phyloP scores from a whole-genome alignment of 345 rosid species.

The Gossypium australe region DNA sequence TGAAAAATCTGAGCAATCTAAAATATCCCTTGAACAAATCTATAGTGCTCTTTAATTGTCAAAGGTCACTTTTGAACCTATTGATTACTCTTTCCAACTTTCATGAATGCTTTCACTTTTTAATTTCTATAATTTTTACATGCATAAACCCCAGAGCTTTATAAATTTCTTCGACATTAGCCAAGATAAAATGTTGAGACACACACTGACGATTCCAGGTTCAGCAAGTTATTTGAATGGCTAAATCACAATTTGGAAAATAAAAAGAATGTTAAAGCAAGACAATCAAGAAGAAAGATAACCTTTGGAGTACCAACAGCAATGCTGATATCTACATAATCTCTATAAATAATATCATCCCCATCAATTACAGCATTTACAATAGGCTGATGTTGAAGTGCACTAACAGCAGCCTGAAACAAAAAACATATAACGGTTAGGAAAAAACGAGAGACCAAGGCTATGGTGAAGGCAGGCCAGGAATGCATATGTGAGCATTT shows the following conservation, averaged over 20 bases:
- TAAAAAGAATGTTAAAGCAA: not conserved
- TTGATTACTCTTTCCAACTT: not conserved
- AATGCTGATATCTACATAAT: constrained; percentile 86
- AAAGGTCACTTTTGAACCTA: not conserved
- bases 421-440: not conserved
- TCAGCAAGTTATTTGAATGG: not conserved
- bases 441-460: not conserved
- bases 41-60: not conserved
- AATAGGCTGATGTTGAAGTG: constrained; percentile 89
- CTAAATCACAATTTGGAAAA: not conserved
- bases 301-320: constrained; percentile 73
- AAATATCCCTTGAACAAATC: not conserved
- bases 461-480: not conserved
- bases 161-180: not conserved
- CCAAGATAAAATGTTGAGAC: not conserved
- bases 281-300: not conserved
- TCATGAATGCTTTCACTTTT: not conserved
- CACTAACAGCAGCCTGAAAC: constrained; percentile 93
- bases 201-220: not conserved
- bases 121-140: not conserved
- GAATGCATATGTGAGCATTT: not conserved
- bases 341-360: constrained; percentile 95
- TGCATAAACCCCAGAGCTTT: not conserved
- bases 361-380: constrained; percentile 98
- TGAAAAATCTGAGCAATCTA: not conserved